Conservation (phyloP, 2,329 filamentous ascomycete genomes). For the Didymellaceae sp. region DNA sequence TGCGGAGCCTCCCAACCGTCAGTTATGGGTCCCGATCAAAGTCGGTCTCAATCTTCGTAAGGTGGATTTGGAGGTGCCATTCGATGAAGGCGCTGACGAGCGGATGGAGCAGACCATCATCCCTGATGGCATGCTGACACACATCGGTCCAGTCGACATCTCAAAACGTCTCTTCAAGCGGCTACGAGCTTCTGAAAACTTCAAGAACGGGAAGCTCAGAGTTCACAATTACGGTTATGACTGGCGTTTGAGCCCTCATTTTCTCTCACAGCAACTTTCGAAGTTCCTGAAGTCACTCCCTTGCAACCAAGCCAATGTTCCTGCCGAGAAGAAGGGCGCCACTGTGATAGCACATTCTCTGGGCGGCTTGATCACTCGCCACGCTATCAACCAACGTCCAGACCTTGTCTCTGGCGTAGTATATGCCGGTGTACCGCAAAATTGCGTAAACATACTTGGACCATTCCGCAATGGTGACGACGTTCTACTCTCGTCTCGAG, state of each 20-base stretch:
- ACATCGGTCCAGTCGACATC: conserved; percentile 91
- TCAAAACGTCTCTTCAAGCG: conserved; percentile 81
- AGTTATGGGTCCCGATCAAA: conserved; percentile 93
- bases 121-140: conserved; percentile 84
- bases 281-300: conserved; percentile 75
- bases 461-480: conserved; percentile 92
- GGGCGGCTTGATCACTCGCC: conserved; percentile 84
- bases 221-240: conserved; percentile 95
- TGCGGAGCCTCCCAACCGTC: conserved; percentile 79
- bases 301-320: conserved; percentile 69
- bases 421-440: conserved; percentile 83
- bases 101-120: conserved; percentile 83
- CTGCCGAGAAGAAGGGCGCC: conserved; percentile 68
- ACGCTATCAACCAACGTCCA: conserved; percentile 84
- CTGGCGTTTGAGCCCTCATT: conserved; percentile 84
- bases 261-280: conserved; percentile 74
- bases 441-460: conserved; percentile 89
- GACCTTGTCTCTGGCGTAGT: conserved; percentile 86
- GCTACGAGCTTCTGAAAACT: conserved; percentile 75
- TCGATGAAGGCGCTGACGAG: conserved; percentile 82
- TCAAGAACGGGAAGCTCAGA: conserved; percentile 71
- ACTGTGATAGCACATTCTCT: conserved; percentile 85
- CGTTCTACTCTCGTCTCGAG: conserved; percentile 84
- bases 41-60: conserved; percentile 90
- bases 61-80: conserved; percentile 85